Percentiles rank a stretch among this genome's conserved stretches.
These are phyloP conservation scores for Monilinia fructigena DNA, from an alignment of 2,329 filamentous ascomycete genomes.

Conservation along the genomic window DNA sequence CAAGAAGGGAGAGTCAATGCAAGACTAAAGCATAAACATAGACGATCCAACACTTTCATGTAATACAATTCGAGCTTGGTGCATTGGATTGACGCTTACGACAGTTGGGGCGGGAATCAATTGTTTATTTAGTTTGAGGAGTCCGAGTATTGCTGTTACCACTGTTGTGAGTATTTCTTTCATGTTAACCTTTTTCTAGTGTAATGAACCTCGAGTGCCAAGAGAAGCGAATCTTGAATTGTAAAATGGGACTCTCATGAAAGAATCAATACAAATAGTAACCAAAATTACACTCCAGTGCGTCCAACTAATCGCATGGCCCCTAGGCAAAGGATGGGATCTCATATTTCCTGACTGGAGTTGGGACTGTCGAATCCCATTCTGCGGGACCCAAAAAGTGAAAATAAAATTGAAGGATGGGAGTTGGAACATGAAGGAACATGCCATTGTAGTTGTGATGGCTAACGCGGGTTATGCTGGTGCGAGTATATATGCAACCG, in stretches of 20 bases:
- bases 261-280: neutral
- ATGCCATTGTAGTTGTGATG: constrained; percentile 66
- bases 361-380: constrained; percentile 35
- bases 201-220: constrained; percentile 6
- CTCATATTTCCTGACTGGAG: neutral
- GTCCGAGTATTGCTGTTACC: constrained; percentile 26
- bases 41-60: constrained; percentile 44
- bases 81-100: constrained; percentile 48
- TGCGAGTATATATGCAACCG: constrained; percentile 64
- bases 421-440: constrained; percentile 60
- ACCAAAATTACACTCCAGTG: constrained; percentile 33
- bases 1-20: neutral
- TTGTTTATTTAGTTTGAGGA: constrained; percentile 28
- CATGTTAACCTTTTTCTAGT: constrained; percentile 21
- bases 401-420: neutral
- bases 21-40: neutral
- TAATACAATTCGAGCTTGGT: constrained; percentile 49
- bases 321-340: constrained; percentile 36
- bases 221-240: constrained; percentile 10
- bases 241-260: neutral
- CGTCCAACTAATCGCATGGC: constrained; percentile 9
- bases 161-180: constrained; percentile 25
- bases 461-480: constrained; percentile 56
- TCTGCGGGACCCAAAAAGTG: neutral
- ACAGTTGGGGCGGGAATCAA: constrained; percentile 28